Evolutionary conservation across 164 flowering plant species (phyloP).

Genomic region (Kalanchoe fedtschenkoi): DNA sequence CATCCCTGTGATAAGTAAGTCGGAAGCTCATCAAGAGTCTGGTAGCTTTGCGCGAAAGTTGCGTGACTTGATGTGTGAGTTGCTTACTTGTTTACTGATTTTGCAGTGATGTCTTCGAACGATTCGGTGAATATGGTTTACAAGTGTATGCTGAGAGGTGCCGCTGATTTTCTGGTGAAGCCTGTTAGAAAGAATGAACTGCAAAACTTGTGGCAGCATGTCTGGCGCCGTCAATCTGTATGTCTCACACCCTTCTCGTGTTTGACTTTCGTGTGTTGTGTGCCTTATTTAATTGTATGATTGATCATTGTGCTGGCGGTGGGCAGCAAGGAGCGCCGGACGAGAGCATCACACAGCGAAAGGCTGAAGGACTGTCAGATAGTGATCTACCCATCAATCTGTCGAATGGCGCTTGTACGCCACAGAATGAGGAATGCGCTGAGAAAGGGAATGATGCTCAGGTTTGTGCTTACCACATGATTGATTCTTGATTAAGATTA

Average conservation of each 20-base stretch:
- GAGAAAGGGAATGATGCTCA: constrained; percentile 82
- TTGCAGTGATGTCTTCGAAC: constrained; percentile 89
- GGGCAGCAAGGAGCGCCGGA: no score
- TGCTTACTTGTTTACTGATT: constrained; percentile 3
- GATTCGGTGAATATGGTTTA: constrained; percentile 72
- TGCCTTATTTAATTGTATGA: no score
- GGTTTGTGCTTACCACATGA: constrained; percentile 29
- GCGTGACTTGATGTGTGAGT: neutral
- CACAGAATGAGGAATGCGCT: constrained; percentile 29
- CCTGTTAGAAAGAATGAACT: constrained; percentile 88
- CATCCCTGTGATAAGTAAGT: constrained; percentile 92
- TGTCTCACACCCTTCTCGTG: constrained; percentile 10
- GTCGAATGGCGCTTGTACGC: constrained; percentile 35
- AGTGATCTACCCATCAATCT: constrained; percentile 45
- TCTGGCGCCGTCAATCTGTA: constrained; percentile 91
- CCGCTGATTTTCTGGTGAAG: constrained; percentile 90
- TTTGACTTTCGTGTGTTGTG: neutral
- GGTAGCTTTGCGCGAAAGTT: neutral
- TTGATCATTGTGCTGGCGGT: no score
- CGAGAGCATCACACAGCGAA: constrained; percentile 24
- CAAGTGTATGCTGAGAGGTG: constrained; percentile 91
- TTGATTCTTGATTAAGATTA: neutral
- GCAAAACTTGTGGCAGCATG: constrained; percentile 95
- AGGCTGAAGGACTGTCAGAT: constrained; percentile 35
- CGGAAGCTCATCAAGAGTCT: neutral